Conservation (phyloP, 2,329 filamentous ascomycete species). For the Periglandula ipomoeae region DNA sequence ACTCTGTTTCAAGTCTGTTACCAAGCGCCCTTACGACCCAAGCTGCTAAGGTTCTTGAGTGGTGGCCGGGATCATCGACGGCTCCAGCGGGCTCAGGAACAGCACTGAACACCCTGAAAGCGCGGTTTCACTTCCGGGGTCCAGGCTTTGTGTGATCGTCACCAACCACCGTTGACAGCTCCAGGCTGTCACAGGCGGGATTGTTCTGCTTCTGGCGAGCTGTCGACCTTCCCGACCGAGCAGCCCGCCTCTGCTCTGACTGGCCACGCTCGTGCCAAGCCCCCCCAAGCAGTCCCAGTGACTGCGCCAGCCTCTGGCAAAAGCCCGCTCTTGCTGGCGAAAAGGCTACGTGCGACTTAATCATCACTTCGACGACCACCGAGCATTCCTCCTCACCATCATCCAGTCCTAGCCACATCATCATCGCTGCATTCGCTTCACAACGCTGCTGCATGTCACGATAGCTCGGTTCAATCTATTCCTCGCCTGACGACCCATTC, state of each 20-base stretch:
- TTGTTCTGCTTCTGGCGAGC: no score
- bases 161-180: not conserved
- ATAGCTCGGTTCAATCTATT: not conserved
- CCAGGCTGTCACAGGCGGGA: no score
- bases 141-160: not conserved
- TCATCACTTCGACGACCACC: slow-evolving; percentile 17
- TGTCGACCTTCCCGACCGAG: not conserved
- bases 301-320: slow-evolving; percentile 9
- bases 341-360: slow-evolving; percentile 24
- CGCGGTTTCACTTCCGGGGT: not conserved
- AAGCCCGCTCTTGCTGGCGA: slow-evolving; percentile 9
- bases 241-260: not conserved
- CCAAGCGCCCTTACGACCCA: not conserved
- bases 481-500: not conserved
- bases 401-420: slow-evolving; percentile 13
- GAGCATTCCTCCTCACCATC: slow-evolving; percentile 9
- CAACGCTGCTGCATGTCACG: slow-evolving; percentile 1
- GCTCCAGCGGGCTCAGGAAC: no score
- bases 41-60: not conserved
- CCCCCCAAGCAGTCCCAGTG: not conserved
- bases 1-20: not conserved
- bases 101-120: no score
- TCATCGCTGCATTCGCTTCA: slow-evolving; percentile 10
- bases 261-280: slow-evolving; percentile 4
- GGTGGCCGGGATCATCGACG: no score